phyloP scores from a whole-genome alignment of 192 early-diverging fungal genomes.

The Coemansia interrupta region DNA sequence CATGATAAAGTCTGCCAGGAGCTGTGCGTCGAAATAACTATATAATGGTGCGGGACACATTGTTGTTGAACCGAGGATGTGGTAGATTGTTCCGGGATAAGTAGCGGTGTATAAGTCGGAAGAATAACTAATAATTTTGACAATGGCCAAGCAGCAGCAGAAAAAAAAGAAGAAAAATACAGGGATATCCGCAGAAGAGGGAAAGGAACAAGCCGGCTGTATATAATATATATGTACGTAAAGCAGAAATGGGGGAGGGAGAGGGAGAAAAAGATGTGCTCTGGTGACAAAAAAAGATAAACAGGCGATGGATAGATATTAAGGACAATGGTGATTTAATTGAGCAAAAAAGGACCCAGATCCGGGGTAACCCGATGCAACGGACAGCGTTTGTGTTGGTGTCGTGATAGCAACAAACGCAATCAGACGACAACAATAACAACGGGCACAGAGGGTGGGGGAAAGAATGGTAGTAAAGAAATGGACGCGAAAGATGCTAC shows the following conservation, averaged over 20 bases:
- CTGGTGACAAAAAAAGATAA: conserved; percentile 17
- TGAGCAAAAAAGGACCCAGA: conserved; percentile 5
- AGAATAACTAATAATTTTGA: too few relatives aligned
- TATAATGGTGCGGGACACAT: conserved; percentile 47
- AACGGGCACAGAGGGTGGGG: not conserved
- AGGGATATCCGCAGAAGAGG: not conserved
- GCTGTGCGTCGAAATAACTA: conserved; percentile 54
- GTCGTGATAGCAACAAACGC: conserved; percentile 7
- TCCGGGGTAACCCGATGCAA: conserved; percentile 5
- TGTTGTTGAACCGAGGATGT: conserved; percentile 2
- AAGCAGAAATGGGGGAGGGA: not conserved
- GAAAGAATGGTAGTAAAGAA: not conserved
- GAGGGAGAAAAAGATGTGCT: conserved; percentile 1
- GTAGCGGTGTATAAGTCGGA: too few relatives aligned
- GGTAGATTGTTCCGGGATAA: not conserved
- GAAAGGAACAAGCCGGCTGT: not conserved
- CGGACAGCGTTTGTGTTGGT: conserved; percentile 1
- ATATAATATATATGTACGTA: not conserved
- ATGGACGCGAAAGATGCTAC: conserved; percentile 3
- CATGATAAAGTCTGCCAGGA: conserved; percentile 52
- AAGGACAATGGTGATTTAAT: conserved; percentile 6
- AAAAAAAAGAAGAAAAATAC: not conserved
- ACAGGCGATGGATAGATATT: conserved; percentile 14
- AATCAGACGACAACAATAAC: conserved; percentile 4
- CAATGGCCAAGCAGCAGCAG: not conserved